Base-by-base conservation (phyloP, 306 rosid species). In the Begonia peltatifolia region DNA sequence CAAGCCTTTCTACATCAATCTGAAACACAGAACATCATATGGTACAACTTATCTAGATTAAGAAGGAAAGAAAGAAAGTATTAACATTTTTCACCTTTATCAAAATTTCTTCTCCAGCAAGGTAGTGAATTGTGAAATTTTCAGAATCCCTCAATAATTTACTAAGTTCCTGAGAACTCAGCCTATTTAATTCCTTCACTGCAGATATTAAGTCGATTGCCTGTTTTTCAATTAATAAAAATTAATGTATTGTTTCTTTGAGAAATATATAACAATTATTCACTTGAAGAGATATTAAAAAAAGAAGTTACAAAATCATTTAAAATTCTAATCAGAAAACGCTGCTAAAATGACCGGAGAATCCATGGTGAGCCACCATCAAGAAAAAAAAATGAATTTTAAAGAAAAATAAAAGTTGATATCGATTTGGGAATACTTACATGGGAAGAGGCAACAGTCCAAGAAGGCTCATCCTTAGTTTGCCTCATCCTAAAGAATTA, bases 1-100 rank as follows among this genome's bases (percentile, higher is more conserved):
- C 87, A 56, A 89, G 94, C 81, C 76, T 89, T 71, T 82, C 97
- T 65, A 80, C 63, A 51, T 89, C 97, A 69, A 89, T 69, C 97
- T 89, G 83, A 59, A 64, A 67, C 61, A 69, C 15, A 62, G 42
- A 17, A 4, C 10, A 18, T 55, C 41, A 53, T 70, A 42, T 62
- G 55, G 71, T 55, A 69, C 14, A 47, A 53, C 58, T 62, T 11
- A 42, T 61, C 49, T 20, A 65, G 14, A n/a, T n/a, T 42, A 38
- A 23, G 53, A 47, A 46, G 8, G 46, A 46, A 18, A 47, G 53
- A 69, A 58, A 47, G 9, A 36, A 50, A 1, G 11, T 15, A 59
- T 15, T 16, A 50, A 38, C 38, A 49, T 36, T 57, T 49, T 65
- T 59, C 62, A 89, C 97, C 95, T 80, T 80, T 58, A 65, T 60